A percentile compares a stretch with the other conserved stretches of the same genome.
These are phyloP conservation scores for Blepharisma japonicum DNA, from an alignment of 73 alveolate species.

Conservation along the genomic window DNA sequence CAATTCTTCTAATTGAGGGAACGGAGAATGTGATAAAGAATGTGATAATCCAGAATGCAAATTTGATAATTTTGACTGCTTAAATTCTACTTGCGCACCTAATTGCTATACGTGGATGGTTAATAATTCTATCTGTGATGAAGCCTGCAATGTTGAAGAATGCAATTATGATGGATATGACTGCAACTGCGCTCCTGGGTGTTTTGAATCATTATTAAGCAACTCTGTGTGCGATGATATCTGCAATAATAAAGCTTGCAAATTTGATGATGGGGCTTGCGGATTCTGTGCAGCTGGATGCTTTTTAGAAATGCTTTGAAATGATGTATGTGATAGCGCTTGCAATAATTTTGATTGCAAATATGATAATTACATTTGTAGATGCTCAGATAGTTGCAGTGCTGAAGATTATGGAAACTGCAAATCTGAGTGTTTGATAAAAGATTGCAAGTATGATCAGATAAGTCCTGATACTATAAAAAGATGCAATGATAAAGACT, in stretches of 20 bases:
- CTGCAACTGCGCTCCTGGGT: not conserved
- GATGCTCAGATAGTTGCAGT: no score
- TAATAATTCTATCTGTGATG: slow-evolving; percentile 19
- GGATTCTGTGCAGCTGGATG: slow-evolving; percentile 13
- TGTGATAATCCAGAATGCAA: not conserved
- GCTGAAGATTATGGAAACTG: no score
- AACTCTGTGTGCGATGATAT: not conserved
- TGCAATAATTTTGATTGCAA: not conserved
- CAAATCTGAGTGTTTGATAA: no score
- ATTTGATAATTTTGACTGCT: not conserved
- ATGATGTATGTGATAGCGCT: slow-evolving; percentile 22
- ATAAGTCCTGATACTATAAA: no score
- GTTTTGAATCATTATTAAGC: not conserved
- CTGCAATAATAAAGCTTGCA: not conserved
- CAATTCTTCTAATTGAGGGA: not conserved
- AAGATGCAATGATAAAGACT: no score
- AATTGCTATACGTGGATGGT: not conserved
- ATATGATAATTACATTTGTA: slow-evolving; percentile 3
- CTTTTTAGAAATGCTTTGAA: not conserved
- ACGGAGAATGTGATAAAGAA: not conserved
- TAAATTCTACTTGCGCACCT: not conserved
- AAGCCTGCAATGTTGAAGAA: not conserved
- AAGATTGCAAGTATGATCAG: no score
- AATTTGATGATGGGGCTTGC: slow-evolving; percentile 11
- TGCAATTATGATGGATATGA: slow-evolving; percentile 16